Evolutionary conservation across 2,329 filamentous ascomycete genomes (phyloP).

Genomic region (Pseudomassariella vexata): DNA sequence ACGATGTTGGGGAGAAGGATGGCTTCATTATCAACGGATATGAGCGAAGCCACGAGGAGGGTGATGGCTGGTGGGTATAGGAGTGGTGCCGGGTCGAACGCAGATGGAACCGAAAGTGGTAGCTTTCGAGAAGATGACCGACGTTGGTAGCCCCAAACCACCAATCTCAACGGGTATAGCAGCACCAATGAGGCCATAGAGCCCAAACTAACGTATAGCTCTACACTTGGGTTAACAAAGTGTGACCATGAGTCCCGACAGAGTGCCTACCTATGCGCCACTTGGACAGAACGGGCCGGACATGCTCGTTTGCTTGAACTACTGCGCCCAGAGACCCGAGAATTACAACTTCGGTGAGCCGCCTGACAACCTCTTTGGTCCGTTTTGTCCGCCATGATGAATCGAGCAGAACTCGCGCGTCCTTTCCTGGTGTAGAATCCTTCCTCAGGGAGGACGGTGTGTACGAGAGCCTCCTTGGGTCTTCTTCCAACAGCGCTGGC

Average conservation of each 20-base stretch:
- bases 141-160: constrained; percentile 39
- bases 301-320: constrained; percentile 40
- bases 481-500: constrained; percentile 38
- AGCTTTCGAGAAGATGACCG: constrained; percentile 29
- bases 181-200: constrained; percentile 32
- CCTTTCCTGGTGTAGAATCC: constrained; percentile 15
- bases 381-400: constrained; percentile 38
- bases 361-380: constrained; percentile 45
- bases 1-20: constrained; percentile 73
- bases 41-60: constrained; percentile 68
- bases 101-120: constrained; percentile 55
- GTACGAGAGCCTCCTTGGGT: constrained; percentile 18
- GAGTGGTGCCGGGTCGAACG: constrained; percentile 90
- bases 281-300: constrained; percentile 35
- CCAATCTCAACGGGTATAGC: constrained; percentile 57
- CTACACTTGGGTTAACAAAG: too few species aligned
- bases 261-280: constrained; percentile 42
- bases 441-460: constrained; percentile 14
- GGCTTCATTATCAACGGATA: constrained; percentile 55
- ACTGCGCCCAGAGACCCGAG: constrained; percentile 43
- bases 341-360: constrained; percentile 46
- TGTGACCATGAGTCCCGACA: constrained; percentile 11
- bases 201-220: constrained; percentile 31
- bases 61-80: constrained; percentile 78
- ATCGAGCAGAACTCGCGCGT: constrained; percentile 23